Percentiles rank a stretch among this genome's conserved stretches.
These are phyloP conservation scores for Talaromyces sp. DNA, from an alignment of 2,329 filamentous ascomycete species.

Conservation along the genomic window DNA sequence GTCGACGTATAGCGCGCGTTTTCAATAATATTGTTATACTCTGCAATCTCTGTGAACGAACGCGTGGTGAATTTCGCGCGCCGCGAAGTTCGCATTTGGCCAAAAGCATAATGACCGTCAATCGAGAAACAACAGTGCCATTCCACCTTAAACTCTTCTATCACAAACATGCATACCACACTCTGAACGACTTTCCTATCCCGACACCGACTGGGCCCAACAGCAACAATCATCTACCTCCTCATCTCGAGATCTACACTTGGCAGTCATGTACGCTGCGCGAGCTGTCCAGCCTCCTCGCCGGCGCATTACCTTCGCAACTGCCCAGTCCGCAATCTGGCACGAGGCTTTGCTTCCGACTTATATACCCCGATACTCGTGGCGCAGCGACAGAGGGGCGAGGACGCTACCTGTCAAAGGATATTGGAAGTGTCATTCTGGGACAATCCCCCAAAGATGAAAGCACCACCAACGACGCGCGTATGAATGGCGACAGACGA, in stretches of 20 bases:
- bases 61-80: neutral
- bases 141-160: slow-evolving; percentile 87
- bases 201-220: slow-evolving; percentile 37
- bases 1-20: neutral
- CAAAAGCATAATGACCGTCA: slow-evolving; percentile 22
- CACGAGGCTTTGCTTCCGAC: slow-evolving; percentile 79
- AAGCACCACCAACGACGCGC: slow-evolving; percentile 30
- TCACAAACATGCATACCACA: slow-evolving; percentile 67
- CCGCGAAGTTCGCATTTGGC: neutral
- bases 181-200: slow-evolving; percentile 37
- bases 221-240: slow-evolving; percentile 59
- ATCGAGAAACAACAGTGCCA: slow-evolving; percentile 65
- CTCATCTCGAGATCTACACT: slow-evolving; percentile 76
- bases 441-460: slow-evolving; percentile 40
- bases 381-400: slow-evolving; percentile 37
- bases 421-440: slow-evolving; percentile 77
- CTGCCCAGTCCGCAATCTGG: slow-evolving; percentile 72
- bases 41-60: neutral
- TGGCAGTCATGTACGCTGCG: slow-evolving; percentile 76
- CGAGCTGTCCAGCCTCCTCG: slow-evolving; percentile 75
- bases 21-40: neutral
- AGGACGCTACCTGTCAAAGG: slow-evolving; percentile 68
- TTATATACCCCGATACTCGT: slow-evolving; percentile 74
- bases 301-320: slow-evolving; percentile 61
- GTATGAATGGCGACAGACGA: slow-evolving; percentile 29